Percentiles rank a stretch among this genome's conserved stretches.
Evolutionary conservation across 2,329 filamentous ascomycete genomes (phyloP).

Genomic region (Magnaporthales sp.): DNA sequence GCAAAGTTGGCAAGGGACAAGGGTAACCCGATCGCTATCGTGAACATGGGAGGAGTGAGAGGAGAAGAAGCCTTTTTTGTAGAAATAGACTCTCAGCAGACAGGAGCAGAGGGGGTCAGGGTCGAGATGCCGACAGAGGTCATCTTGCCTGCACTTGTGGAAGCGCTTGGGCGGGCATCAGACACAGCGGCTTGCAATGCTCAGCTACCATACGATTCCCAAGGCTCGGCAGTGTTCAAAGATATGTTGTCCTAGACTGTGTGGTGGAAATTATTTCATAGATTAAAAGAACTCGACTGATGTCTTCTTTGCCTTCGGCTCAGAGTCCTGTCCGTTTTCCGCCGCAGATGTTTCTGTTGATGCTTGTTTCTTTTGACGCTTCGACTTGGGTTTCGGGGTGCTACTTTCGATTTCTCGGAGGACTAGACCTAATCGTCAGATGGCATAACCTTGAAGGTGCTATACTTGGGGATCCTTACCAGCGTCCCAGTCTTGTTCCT

Average conservation of each 20-base stretch:
- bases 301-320: slow-evolving; percentile 5
- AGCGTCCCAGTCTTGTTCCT: slow-evolving; percentile 83
- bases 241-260: slow-evolving; percentile 46
- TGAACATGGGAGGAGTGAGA: slow-evolving; percentile 80
- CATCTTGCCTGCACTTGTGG: slow-evolving; percentile 48
- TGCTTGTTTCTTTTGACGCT: not conserved
- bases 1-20: slow-evolving; percentile 75
- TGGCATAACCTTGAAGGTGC: too few species aligned
- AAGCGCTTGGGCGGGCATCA: slow-evolving; percentile 17
- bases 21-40: slow-evolving; percentile 75
- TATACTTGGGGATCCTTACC: slow-evolving; percentile 31
- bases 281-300: slow-evolving; percentile 13
- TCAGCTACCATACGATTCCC: slow-evolving; percentile 7
- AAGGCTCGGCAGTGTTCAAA: slow-evolving; percentile 37
- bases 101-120: slow-evolving; percentile 43
- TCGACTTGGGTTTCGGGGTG: not conserved
- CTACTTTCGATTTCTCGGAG: not conserved
- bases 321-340: slow-evolving; percentile 6
- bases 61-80: slow-evolving; percentile 67
- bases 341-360: not conserved
- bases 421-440: not conserved
- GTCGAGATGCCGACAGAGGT: slow-evolving; percentile 49
- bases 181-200: not conserved
- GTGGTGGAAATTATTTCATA: slow-evolving; percentile 1
- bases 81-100: slow-evolving; percentile 41